These are phyloP conservation scores for Botryobasidium botryosum DNA, from an alignment of 768 basidiomycete species.

Conservation along the genomic window DNA sequence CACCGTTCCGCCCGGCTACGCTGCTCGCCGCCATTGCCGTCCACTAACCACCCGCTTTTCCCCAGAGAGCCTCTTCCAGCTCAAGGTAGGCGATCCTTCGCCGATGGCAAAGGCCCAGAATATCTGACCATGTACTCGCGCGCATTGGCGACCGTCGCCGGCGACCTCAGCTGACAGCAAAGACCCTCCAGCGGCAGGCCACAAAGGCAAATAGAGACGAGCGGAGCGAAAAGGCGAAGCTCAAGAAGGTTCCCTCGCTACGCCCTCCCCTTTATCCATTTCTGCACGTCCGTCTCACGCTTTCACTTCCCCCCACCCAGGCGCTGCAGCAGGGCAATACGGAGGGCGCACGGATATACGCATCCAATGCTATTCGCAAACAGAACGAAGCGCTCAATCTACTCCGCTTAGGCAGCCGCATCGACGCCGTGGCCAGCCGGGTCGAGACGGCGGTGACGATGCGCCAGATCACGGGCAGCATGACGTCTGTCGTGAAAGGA, in stretches of 20 bases:
- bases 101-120: too few species aligned
- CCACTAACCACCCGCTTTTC: too few species aligned
- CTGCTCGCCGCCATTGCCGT: too few species aligned
- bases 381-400: slow-evolving; percentile 90
- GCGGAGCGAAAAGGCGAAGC: slow-evolving; percentile 61
- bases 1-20: too few species aligned
- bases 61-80: slow-evolving; percentile 92
- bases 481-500: slow-evolving; percentile 89
- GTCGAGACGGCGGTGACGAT: slow-evolving; percentile 99
- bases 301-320: slow-evolving; percentile 26
- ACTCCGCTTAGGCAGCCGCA: slow-evolving; percentile 72
- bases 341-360: slow-evolving; percentile 95
- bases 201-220: slow-evolving; percentile 98
- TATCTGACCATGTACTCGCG: not conserved
- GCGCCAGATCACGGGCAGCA: slow-evolving; percentile 80
- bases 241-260: slow-evolving; percentile 67
- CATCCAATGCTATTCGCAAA: slow-evolving; percentile 95
- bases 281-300: not conserved
- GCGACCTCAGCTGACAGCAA: slow-evolving; percentile 76
- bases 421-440: slow-evolving; percentile 91
- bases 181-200: slow-evolving; percentile 83
- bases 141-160: slow-evolving; percentile 1
- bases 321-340: slow-evolving; percentile 92
- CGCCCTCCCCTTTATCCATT: not conserved
- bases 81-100: slow-evolving; percentile 49